phyloP scores from a whole-genome alignment of 1,139 yeast genomes.

The Zhuliangozyma parablackwelliae region DNA sequence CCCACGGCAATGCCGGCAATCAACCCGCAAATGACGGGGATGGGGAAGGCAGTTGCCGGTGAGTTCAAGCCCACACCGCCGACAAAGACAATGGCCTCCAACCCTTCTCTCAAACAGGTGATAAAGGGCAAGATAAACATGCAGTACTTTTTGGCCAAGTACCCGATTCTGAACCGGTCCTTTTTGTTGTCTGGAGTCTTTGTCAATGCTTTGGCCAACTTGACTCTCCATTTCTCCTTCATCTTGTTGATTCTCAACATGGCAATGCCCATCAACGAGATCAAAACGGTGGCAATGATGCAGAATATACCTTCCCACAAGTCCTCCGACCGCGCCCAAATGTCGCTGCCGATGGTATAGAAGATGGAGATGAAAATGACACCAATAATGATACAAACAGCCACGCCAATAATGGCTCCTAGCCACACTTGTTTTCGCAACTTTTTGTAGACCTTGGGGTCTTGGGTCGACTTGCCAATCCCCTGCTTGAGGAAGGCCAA shows the following conservation, averaged over 20 bases:
- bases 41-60: slow-evolving; percentile 74
- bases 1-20: slow-evolving; percentile 67
- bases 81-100: slow-evolving; percentile 81
- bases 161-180: slow-evolving; percentile 28
- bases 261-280: slow-evolving; percentile 83
- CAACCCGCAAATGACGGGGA: slow-evolving; percentile 74
- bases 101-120: slow-evolving; percentile 79
- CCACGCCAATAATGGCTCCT: slow-evolving; percentile 65
- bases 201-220: slow-evolving; percentile 66
- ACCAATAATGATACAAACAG: slow-evolving; percentile 70
- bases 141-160: slow-evolving; percentile 55
- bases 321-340: slow-evolving; percentile 81
- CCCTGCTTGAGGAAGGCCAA: slow-evolving; percentile 83
- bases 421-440: slow-evolving; percentile 69
- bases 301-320: slow-evolving; percentile 86
- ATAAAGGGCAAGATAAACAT: slow-evolving; percentile 72
- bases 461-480: slow-evolving; percentile 47
- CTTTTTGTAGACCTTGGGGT: slow-evolving; percentile 49
- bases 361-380: slow-evolving; percentile 77
- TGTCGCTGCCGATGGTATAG: slow-evolving; percentile 67
- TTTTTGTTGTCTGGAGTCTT: slow-evolving; percentile 29
- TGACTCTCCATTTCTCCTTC: slow-evolving; percentile 84
- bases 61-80: slow-evolving; percentile 81
- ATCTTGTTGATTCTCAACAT: slow-evolving; percentile 82
- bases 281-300: slow-evolving; percentile 71